Conservation (phyloP, 495 filamentous ascomycete species). For the Penicillium arizonense region DNA sequence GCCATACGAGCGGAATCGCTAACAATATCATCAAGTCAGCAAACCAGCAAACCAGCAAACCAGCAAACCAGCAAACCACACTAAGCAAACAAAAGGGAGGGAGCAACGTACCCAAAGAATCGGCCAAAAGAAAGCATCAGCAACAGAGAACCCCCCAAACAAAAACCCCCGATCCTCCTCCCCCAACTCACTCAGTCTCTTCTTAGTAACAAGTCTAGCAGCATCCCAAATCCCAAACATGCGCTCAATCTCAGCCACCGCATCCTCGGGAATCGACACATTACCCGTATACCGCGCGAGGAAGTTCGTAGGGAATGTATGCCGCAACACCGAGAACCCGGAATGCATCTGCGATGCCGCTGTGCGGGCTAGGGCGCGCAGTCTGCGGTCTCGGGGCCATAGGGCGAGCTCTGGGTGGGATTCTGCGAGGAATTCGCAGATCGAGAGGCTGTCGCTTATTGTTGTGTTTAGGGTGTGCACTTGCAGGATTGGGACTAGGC, state of each 20-base stretch:
- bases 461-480: constrained; percentile 25
- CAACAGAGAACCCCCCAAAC: constrained; percentile 36
- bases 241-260: constrained; percentile 24
- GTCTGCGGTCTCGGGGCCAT: constrained; percentile 43
- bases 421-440: constrained; percentile 54
- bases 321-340: constrained; percentile 44
- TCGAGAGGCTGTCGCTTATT: constrained; percentile 53
- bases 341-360: constrained; percentile 57
- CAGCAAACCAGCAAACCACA: background rate
- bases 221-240: constrained; percentile 24
- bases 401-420: constrained; percentile 37
- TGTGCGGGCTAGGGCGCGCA: constrained; percentile 49
- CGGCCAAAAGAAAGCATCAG: constrained; percentile 35
- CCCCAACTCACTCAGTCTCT: constrained; percentile 20
- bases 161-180: constrained; percentile 25
- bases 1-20: constrained; percentile 47
- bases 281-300: constrained; percentile 34
- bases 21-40: background rate
- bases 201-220: constrained; percentile 17
- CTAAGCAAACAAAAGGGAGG: background rate
- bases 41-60: constrained; percentile 1
- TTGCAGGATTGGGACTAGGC: constrained; percentile 33
- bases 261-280: constrained; percentile 24
- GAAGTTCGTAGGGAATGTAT: constrained; percentile 45
- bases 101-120: constrained; percentile 36